Conservation (phyloP, 352 stramenopile genomes). For the Phytophthora citrophthora region DNA sequence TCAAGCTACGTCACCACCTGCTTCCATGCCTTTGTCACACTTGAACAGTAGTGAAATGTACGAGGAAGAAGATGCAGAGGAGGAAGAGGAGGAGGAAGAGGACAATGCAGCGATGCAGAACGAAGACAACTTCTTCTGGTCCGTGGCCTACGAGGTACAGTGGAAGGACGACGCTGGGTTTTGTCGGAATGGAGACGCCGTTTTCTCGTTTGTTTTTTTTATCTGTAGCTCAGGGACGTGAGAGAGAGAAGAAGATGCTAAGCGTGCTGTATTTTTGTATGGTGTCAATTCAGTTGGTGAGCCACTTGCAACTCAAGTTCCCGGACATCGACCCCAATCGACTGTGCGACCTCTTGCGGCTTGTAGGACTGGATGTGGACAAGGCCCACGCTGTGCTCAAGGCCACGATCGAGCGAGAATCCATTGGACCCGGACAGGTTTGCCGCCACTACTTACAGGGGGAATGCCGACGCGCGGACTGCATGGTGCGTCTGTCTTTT, state of each 20-base stretch:
- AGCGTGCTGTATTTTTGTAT: slow-evolving; percentile 24
- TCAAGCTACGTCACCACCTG: slow-evolving; percentile 8
- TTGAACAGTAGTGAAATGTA: slow-evolving; percentile 24
- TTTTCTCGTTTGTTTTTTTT: slow-evolving; percentile 3
- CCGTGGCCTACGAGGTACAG: slow-evolving; percentile 81
- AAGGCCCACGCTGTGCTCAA: slow-evolving; percentile 80
- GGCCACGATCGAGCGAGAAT: slow-evolving; percentile 75
- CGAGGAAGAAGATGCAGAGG: slow-evolving; percentile 13
- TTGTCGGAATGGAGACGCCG: slow-evolving; percentile 8
- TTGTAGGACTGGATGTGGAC: slow-evolving; percentile 77
- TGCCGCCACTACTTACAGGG: slow-evolving; percentile 85
- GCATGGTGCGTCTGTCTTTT: slow-evolving; percentile 70
- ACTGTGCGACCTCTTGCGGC: slow-evolving; percentile 76
- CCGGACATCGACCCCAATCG: slow-evolving; percentile 74
- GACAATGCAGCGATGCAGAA: slow-evolving; percentile 50
- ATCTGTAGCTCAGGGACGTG: not conserved
- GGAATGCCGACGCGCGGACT: slow-evolving; percentile 84
- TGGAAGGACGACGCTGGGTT: slow-evolving; percentile 12
- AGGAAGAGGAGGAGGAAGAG: slow-evolving; percentile 32
- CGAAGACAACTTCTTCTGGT: slow-evolving; percentile 90
- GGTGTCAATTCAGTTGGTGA: slow-evolving; percentile 60
- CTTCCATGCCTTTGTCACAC: slow-evolving; percentile 4
- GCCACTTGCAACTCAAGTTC: slow-evolving; percentile 87
- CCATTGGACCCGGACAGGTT: slow-evolving; percentile 73
- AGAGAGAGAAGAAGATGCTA: slow-evolving; percentile 8